phyloP scores from a whole-genome alignment of 352 stramenopile species.

The Elongisporangium senticosum region DNA sequence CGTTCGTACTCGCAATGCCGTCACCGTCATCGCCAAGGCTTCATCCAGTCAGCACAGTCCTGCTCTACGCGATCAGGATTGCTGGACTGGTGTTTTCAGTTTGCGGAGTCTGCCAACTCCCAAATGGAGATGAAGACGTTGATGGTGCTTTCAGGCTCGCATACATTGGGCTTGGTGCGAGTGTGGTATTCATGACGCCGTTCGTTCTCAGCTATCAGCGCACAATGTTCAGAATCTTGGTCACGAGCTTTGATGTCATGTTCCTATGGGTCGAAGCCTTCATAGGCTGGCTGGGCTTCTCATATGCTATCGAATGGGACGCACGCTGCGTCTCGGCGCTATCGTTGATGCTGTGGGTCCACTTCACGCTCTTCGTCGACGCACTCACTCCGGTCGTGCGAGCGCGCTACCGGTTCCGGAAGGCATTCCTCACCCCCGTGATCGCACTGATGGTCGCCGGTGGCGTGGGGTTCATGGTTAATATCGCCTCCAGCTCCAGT shows the following conservation, averaged over 20 bases:
- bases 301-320: not conserved
- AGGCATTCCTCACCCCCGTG: not conserved
- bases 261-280: not conserved
- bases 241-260: not conserved
- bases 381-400: not conserved
- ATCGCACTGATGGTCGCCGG: not conserved
- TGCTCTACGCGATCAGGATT: no score
- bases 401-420: not conserved
- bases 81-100: no score
- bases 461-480: not conserved
- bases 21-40: no score
- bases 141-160: no score
- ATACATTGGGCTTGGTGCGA: no score
- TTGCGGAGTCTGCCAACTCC: no score
- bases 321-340: not conserved
- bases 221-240: no score
- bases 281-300: not conserved
- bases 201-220: no score
- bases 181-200: no score
- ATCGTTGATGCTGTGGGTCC: not conserved
- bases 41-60: no score
- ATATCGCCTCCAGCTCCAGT: not conserved
- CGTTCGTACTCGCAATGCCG: no score
- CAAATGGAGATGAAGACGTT: no score
- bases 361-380: not conserved